Evolutionary conservation across 768 basidiomycete species (phyloP).

Genomic region (Rhizopogon sp.): DNA sequence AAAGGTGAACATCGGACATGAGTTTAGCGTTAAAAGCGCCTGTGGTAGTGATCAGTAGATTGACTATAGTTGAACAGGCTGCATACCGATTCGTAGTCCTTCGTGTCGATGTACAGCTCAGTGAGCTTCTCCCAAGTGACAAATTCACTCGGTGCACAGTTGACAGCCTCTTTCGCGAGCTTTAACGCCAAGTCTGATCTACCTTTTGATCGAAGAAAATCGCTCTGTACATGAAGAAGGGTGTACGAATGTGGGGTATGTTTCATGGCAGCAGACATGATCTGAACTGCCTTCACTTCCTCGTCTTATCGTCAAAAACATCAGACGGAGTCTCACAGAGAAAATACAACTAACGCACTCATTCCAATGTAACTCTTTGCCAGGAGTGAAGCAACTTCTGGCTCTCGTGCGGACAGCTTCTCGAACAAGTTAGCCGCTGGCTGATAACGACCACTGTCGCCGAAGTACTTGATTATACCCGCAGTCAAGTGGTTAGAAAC

Average conservation of each 20-base stretch:
- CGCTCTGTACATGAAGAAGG: slow-evolving; percentile 89
- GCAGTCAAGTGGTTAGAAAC: slow-evolving; percentile 96
- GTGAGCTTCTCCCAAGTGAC: slow-evolving; percentile 99
- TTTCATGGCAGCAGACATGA: slow-evolving; percentile 80
- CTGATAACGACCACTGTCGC: slow-evolving; percentile 82
- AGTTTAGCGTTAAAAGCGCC: slow-evolving; percentile 91
- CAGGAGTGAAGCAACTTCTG: slow-evolving; percentile 83
- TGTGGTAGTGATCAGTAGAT: slow-evolving; percentile 8
- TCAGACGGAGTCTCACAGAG: not conserved
- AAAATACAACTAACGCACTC: slow-evolving; percentile 58
- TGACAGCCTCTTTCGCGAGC: slow-evolving; percentile 91
- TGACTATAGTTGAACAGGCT: not conserved
- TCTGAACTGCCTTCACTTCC: slow-evolving; percentile 96
- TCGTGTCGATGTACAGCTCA: slow-evolving; percentile 87
- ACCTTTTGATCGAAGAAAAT: slow-evolving; percentile 85
- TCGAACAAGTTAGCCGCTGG: slow-evolving; percentile 93
- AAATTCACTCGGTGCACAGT: slow-evolving; percentile 97
- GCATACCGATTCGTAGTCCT: slow-evolving; percentile 69
- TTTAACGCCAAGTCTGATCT: slow-evolving; percentile 86
- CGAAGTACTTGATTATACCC: slow-evolving; percentile 95
- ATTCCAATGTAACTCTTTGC: slow-evolving; percentile 93
- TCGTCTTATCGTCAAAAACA: slow-evolving; percentile 56
- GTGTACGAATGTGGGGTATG: slow-evolving; percentile 91
- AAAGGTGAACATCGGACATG: slow-evolving; percentile 99
- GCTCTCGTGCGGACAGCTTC: slow-evolving; percentile 78